Conservation (phyloP, 768 basidiomycete species). For the Termitomyces sp. region DNA sequence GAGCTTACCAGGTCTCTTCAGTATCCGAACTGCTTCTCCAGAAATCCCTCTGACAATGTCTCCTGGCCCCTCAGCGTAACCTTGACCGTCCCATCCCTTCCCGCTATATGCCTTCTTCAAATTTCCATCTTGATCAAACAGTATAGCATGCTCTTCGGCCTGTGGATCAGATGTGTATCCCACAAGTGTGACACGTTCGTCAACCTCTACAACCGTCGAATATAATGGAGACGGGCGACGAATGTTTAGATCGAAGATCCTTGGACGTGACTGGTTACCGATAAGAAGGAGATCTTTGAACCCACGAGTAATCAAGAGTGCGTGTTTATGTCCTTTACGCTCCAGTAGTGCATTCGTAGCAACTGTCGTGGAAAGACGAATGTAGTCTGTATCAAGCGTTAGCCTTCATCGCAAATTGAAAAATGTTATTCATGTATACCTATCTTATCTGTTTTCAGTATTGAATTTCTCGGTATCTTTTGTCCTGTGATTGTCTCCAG, state of each 20-base stretch:
- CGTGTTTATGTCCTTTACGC: constrained; percentile 89
- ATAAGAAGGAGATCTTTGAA: constrained; percentile 91
- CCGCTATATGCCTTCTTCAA: constrained; percentile 68
- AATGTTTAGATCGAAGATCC: constrained; percentile 93
- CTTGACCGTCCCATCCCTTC: constrained; percentile 66
- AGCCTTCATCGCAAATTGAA: not conserved
- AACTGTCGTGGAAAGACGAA: constrained; percentile 89
- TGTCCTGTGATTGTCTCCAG: constrained; percentile 72
- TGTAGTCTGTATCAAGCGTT: constrained; percentile 58
- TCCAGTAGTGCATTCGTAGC: constrained; percentile 96
- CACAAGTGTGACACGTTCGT: constrained; percentile 92
- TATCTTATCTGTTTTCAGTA: constrained; percentile 75
- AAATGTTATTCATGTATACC: constrained; percentile 36
- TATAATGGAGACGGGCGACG: constrained; percentile 74
- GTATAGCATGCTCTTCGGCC: constrained; percentile 67
- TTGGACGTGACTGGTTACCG: constrained; percentile 91
- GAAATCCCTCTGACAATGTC: constrained; percentile 77
- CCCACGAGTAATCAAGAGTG: constrained; percentile 84
- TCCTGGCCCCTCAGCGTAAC: constrained; percentile 72
- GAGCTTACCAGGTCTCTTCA: constrained; percentile 61
- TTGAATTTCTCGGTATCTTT: constrained; percentile 57
- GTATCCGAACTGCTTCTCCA: constrained; percentile 84
- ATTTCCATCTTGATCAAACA: constrained; percentile 70
- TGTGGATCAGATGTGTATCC: constrained; percentile 90
- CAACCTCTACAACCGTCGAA: constrained; percentile 64